These are phyloP conservation scores for Calonectria pseudoreteaudii DNA, from an alignment of 2,329 filamentous ascomycete genomes.

Conservation along the genomic window DNA sequence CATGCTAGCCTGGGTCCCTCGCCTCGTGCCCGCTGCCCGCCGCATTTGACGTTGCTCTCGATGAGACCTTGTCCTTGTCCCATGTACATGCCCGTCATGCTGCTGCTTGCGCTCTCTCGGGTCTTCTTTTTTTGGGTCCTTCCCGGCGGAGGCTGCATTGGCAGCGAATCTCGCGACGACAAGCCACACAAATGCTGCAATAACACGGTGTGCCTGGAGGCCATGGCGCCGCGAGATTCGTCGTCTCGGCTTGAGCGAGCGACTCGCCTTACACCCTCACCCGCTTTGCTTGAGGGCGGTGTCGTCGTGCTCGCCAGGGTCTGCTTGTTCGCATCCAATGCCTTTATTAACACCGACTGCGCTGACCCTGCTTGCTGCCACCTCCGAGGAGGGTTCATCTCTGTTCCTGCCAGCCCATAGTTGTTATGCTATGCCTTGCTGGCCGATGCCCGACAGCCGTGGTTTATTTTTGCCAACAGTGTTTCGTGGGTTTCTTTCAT, in stretches of 20 bases:
- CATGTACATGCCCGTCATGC: constrained; percentile 15
- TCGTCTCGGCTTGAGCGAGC: constrained; percentile 5
- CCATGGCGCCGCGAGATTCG: neutral
- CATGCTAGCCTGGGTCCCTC: neutral
- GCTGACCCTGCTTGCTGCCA: constrained; percentile 10
- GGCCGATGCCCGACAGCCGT: neutral
- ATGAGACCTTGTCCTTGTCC: neutral
- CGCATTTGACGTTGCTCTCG: neutral
- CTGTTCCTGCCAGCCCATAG: constrained; percentile 5
- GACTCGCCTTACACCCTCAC: neutral
- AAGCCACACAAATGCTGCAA: neutral
- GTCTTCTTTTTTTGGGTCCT: constrained; percentile 6
- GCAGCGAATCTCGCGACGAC: constrained; percentile 1
- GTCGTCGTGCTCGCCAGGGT: neutral
- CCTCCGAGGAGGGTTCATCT: neutral
- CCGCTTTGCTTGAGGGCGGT: neutral
- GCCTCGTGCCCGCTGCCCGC: constrained; percentile 5
- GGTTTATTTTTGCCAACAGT: neutral
- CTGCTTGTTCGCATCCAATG: constrained; percentile 13
- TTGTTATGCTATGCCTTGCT: constrained; percentile 7
- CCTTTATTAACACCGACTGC: constrained; percentile 7
- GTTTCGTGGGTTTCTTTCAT: neutral
- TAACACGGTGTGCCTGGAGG: constrained; percentile 7
- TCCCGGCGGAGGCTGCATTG: neutral
- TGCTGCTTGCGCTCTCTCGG: neutral